Conservation (phyloP, 257 asterid species). For the Solanum sitiens region DNA sequence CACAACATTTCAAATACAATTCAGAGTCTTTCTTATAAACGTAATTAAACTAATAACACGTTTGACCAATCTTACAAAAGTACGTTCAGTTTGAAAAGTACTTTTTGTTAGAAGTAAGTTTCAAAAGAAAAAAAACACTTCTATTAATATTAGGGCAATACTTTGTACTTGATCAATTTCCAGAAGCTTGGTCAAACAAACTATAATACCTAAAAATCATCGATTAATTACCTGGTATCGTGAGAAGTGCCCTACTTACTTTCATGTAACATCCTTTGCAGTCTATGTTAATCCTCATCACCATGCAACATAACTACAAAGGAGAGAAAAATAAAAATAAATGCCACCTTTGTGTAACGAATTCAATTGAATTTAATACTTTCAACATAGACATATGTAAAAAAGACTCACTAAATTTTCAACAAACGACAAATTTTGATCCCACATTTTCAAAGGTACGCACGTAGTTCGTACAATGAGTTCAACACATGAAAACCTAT, state of each 20-base stretch:
- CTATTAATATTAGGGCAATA: neutral
- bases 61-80: neutral
- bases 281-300: conserved; percentile 10
- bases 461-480: too few species aligned
- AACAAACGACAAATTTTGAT: neutral
- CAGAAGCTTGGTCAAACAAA: neutral
- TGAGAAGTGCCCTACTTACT: conserved; percentile 5
- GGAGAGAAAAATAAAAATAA: neutral
- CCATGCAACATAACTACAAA: conserved; percentile 6
- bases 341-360: neutral
- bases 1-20: neutral
- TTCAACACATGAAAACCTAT: neutral
- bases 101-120: too few species aligned
- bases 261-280: conserved; percentile 8
- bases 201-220: neutral
- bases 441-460: neutral
- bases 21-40: neutral
- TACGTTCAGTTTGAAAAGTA: neutral
- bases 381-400: neutral
- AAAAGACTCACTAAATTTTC: neutral
- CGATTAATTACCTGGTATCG: conserved; percentile 1
- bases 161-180: neutral
- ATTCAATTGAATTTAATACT: neutral
- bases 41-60: neutral
- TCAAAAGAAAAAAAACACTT: too few species aligned